Evolutionary conservation across 2,329 filamentous ascomycete species (phyloP).

Genomic region (Boeremia lycopersici): DNA sequence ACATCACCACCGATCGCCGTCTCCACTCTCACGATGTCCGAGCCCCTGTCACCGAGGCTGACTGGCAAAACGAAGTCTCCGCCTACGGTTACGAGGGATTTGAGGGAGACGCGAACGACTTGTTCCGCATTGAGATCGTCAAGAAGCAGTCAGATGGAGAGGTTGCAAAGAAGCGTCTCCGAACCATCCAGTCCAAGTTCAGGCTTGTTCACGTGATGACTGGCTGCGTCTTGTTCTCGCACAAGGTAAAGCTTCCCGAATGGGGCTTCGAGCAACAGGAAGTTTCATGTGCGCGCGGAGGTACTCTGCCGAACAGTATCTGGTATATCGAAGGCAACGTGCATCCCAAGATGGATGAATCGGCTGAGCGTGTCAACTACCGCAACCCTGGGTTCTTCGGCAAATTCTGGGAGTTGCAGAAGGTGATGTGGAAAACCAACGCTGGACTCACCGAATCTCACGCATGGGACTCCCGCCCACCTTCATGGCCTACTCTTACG

Average conservation of each 20-base stretch:
- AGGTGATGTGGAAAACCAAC: slow-evolving; percentile 99
- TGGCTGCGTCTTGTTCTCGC: slow-evolving; percentile 92
- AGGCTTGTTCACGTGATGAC: slow-evolving; percentile 95
- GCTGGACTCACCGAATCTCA: slow-evolving; percentile 95
- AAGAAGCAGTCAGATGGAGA: slow-evolving; percentile 82
- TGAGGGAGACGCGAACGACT: slow-evolving; percentile 93
- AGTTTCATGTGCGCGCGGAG: slow-evolving; percentile 93
- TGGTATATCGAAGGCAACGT: slow-evolving; percentile 96
- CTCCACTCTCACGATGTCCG: slow-evolving; percentile 96
- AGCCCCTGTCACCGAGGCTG: slow-evolving; percentile 50
- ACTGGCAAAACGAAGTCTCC: slow-evolving; percentile 93
- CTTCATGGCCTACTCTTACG: slow-evolving; percentile 87
- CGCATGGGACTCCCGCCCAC: slow-evolving; percentile 94
- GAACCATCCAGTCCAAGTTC: slow-evolving; percentile 97
- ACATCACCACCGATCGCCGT: slow-evolving; percentile 80
- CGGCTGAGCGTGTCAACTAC: slow-evolving; percentile 95
- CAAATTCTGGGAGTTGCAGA: slow-evolving; percentile 96
- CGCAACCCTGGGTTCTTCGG: slow-evolving; percentile 91
- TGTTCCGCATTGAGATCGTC: slow-evolving; percentile 93
- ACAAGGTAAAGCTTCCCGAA: slow-evolving; percentile 97
- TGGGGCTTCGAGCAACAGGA: slow-evolving; percentile 99
- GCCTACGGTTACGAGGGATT: slow-evolving; percentile 98
- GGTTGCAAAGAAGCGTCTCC: slow-evolving; percentile 79
- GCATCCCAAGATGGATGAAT: slow-evolving; percentile 73
- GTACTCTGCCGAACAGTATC: slow-evolving; percentile 91